Conservation (phyloP, 441 rosid species). For the Euphorbia celastroides region DNA sequence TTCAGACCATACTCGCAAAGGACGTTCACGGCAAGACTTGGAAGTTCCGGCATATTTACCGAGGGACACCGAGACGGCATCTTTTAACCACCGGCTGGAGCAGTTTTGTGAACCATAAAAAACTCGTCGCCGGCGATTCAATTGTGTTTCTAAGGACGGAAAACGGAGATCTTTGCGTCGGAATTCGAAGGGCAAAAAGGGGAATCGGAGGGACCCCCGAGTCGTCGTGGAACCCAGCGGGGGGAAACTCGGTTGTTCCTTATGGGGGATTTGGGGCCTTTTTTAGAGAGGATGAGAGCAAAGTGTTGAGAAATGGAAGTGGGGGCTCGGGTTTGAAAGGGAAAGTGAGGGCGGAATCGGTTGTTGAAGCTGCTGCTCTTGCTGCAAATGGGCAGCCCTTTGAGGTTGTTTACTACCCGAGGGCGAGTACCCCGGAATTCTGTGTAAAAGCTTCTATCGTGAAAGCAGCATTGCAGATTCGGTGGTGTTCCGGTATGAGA, state of each 20-base stretch:
- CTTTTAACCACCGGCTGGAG: conserved; percentile 98
- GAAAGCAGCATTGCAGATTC: conserved; percentile 64
- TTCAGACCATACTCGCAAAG: conserved; percentile 81
- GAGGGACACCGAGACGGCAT: conserved; percentile 98
- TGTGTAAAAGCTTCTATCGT: conserved; percentile 67
- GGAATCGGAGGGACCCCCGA: conserved; percentile 44
- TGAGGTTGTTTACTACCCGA: conserved; percentile 83
- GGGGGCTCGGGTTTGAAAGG: conserved; percentile 45
- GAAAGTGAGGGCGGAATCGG: conserved; percentile 57
- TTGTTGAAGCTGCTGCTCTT: conserved; percentile 56
- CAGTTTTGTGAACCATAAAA: conserved; percentile 90
- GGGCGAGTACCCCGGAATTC: conserved; percentile 88
- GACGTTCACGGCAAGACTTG: conserved; percentile 92
- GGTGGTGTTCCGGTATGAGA: conserved; percentile 91
- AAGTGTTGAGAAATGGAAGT: conserved; percentile 58
- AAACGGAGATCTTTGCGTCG: conserved; percentile 86
- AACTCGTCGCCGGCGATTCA: conserved; percentile 94
- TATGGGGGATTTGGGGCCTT: conserved; percentile 73
- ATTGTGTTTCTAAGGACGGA: conserved; percentile 83
- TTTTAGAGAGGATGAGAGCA: conserved; percentile 70
- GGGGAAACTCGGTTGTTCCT: conserved; percentile 79
- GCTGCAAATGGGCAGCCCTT: conserved; percentile 69
- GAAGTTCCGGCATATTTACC: conserved; percentile 93
- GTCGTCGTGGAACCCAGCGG: conserved; percentile 75
- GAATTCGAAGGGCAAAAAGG: conserved; percentile 48